Evolutionary conservation across 1,284 basidiomycete species (phyloP).

Genomic region (Sanghuangporus sanghuang): DNA sequence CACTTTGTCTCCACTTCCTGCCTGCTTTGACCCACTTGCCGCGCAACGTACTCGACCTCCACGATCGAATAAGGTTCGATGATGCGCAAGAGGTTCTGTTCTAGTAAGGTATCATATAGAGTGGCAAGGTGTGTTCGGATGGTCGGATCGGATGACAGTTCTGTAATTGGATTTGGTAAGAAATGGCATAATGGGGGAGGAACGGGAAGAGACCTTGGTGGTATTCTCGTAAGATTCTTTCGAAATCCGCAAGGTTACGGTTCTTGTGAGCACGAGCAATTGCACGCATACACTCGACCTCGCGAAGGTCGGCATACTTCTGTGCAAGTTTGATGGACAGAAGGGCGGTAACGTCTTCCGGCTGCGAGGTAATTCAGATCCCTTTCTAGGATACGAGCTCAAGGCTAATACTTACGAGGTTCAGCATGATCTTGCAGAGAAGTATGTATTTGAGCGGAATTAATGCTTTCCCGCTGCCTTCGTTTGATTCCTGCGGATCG

Average conservation of each 20-base stretch:
- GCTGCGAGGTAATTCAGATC: conserved; percentile 40
- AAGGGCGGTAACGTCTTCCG: conserved; percentile 88
- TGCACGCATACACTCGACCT: conserved; percentile 94
- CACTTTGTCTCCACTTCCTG: conserved; percentile 95
- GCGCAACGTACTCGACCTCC: conserved; percentile 86
- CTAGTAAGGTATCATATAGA: conserved; percentile 91
- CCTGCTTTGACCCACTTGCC: conserved; percentile 84
- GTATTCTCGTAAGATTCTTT: conserved; percentile 84
- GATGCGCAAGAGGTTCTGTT: conserved; percentile 92
- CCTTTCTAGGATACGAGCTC: background rate
- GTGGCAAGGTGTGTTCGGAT: conserved; percentile 92
- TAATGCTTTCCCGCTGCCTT: conserved; percentile 42
- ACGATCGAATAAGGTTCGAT: conserved; percentile 95
- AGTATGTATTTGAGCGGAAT: conserved; percentile 96
- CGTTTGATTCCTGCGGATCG: conserved; percentile 21
- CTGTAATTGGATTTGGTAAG: conserved; percentile 33
- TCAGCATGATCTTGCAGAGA: conserved; percentile 97
- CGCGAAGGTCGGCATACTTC: conserved; percentile 77
- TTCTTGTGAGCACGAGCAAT: conserved; percentile 92
- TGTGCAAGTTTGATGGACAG: conserved; percentile 83
- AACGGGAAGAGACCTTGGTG: conserved; percentile 59
- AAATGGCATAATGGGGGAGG: background rate
- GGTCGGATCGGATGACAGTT: conserved; percentile 89
- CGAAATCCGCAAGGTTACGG: conserved; percentile 85
- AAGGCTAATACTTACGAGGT: conserved; percentile 55